A percentile compares a stretch with the other conserved stretches of the same genome.
Evolutionary conservation across 176 grass and related monocot species (phyloP).

Genomic region (Bonia amplexicaulis): DNA sequence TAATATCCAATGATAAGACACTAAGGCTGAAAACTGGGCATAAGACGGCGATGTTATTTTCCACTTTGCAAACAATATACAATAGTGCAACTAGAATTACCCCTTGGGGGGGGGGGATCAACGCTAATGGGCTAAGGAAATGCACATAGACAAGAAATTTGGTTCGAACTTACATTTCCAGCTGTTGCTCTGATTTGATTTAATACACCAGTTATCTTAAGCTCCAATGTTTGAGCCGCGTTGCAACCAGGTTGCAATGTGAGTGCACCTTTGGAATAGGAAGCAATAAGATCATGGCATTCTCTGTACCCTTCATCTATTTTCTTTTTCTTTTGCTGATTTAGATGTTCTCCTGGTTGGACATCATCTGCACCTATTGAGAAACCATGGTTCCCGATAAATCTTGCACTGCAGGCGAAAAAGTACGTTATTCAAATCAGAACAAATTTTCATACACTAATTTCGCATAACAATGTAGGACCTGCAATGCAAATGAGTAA

Average conservation of each 20-base stretch:
- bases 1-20: background rate
- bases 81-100: background rate
- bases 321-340: constrained; percentile 59
- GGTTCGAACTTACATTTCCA: constrained; percentile 54
- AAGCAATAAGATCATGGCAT: constrained; percentile 76
- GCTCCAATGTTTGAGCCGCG: constrained; percentile 73
- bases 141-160: constrained; percentile 12
- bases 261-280: constrained; percentile 61
- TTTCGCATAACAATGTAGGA: background rate
- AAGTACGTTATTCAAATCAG: constrained; percentile 22
- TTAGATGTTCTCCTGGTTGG: constrained; percentile 69
- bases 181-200: constrained; percentile 69
- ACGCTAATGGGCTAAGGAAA: constrained; percentile 9
- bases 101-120: background rate
- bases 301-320: constrained; percentile 64
- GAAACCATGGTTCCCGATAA: constrained; percentile 98
- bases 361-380: constrained; percentile 97
- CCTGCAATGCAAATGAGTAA: background rate
- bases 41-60: background rate
- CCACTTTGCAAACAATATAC: constrained; percentile 8
- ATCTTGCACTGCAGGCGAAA: constrained; percentile 73
- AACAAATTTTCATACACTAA: constrained; percentile 3
- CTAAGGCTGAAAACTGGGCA: background rate
- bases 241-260: constrained; percentile 60
- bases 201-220: constrained; percentile 54